Evolutionary conservation across 2,329 filamentous ascomycete genomes (phyloP).

Genomic region (Cercospora citrullina): DNA sequence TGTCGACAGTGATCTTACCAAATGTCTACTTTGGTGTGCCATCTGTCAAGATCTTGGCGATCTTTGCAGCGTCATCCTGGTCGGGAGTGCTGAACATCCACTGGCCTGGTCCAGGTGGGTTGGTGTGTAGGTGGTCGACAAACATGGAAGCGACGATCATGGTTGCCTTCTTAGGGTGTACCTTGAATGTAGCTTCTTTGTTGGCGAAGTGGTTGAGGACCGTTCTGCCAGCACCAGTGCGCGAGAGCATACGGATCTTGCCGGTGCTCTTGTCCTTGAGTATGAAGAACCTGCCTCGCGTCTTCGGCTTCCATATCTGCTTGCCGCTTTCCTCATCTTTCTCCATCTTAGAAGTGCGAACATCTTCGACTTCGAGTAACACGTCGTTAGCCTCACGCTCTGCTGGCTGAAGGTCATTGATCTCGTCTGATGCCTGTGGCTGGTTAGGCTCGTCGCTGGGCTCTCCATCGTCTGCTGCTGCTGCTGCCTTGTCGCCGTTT

Average conservation of each 20-base stretch:
- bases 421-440: conserved; percentile 61
- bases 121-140: conserved; percentile 26
- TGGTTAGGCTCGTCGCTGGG: conserved; percentile 31
- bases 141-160: conserved; percentile 22
- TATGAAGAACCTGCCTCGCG: conserved; percentile 69
- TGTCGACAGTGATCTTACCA: neutral
- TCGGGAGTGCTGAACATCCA: conserved; percentile 20
- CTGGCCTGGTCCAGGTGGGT: conserved; percentile 14
- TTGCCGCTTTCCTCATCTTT: conserved; percentile 53
- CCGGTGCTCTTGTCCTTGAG: conserved; percentile 71
- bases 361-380: conserved; percentile 65
- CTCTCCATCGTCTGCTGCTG: conserved; percentile 36
- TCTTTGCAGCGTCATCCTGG: conserved; percentile 18
- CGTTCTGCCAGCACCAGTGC: conserved; percentile 46
- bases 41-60: conserved; percentile 20
- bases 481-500: conserved; percentile 30
- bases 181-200: conserved; percentile 22
- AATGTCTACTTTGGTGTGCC: conserved; percentile 13
- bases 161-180: conserved; percentile 27
- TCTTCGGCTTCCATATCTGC: conserved; percentile 67
- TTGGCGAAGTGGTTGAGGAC: conserved; percentile 25
- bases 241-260: conserved; percentile 66
- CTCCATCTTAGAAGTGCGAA: conserved; percentile 66
- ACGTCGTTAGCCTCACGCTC: conserved; percentile 63
- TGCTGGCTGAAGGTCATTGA: conserved; percentile 68